Conservation (phyloP, 2,329 filamentous ascomycete species). For the Nigrospora oryzae region DNA sequence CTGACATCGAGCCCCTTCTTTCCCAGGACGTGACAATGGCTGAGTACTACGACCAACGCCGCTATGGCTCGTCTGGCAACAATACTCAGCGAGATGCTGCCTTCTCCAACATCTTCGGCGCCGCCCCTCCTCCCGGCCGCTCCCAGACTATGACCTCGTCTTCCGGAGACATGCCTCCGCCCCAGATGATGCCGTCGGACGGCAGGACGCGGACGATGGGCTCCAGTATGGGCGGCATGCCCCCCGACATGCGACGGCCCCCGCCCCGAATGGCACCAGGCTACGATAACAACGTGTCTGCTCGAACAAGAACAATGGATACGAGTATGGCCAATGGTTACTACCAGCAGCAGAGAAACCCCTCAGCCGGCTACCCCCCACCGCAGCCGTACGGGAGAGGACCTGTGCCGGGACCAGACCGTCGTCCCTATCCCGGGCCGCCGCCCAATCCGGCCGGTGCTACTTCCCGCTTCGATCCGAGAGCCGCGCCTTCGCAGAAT, state of each 20-base stretch:
- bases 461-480: constrained; percentile 55
- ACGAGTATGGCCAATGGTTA: constrained; percentile 40
- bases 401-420: constrained; percentile 39
- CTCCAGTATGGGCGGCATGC: constrained; percentile 30
- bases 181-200: constrained; percentile 40
- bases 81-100: constrained; percentile 81
- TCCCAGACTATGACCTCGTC: constrained; percentile 94
- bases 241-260: constrained; percentile 49
- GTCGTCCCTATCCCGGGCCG: constrained; percentile 63
- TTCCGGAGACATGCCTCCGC: constrained; percentile 36
- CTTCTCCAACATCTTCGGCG: constrained; percentile 93
- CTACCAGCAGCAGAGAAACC: constrained; percentile 42
- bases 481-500: constrained; percentile 36
- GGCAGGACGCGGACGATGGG: constrained; percentile 77
- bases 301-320: constrained; percentile 33
- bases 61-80: constrained; percentile 43
- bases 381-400: constrained; percentile 29
- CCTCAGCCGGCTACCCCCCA: constrained; percentile 37
- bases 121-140: constrained; percentile 74
- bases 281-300: constrained; percentile 28
- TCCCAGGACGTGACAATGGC: constrained; percentile 42
- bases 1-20: constrained; percentile 13
- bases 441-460: constrained; percentile 14
- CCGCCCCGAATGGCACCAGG: constrained; percentile 29
- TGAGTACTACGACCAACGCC: constrained; percentile 46